These are phyloP conservation scores for Dillenia turbinata DNA, from an alignment of 164 flowering plant genomes.

Conservation along the genomic window DNA sequence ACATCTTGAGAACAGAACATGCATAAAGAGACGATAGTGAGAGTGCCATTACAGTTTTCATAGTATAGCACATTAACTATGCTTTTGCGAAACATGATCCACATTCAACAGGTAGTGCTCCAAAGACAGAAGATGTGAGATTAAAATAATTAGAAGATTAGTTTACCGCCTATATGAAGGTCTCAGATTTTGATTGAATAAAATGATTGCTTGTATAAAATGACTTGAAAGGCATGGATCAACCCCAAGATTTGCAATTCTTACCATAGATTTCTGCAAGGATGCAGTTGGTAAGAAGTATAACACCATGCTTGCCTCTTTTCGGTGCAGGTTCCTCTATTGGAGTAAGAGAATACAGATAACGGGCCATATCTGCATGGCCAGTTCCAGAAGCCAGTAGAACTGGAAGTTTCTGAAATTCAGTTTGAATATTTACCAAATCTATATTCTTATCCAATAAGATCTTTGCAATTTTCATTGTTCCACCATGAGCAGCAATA, in stretches of 20 bases:
- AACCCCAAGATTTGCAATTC: not conserved
- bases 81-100: too few species aligned
- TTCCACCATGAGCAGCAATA: constrained; percentile 23
- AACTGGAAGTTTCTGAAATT: constrained; percentile 16
- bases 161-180: constrained; percentile 8
- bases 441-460: constrained; percentile 11
- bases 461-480: constrained; percentile 10
- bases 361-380: constrained; percentile 19
- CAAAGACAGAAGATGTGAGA: too few species aligned
- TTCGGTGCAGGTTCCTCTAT: constrained; percentile 13
- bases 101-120: too few species aligned
- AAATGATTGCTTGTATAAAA: not conserved
- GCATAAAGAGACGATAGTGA: too few species aligned
- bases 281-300: constrained; percentile 17
- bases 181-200: not conserved
- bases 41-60: too few species aligned
- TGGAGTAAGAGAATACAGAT: constrained; percentile 16
- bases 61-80: too few species aligned
- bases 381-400: constrained; percentile 28
- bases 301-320: constrained; percentile 15
- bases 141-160: too few species aligned
- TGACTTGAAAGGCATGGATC: not conserved
- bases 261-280: constrained; percentile 14
- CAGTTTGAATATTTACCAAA: constrained; percentile 5
- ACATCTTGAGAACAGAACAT: not conserved